Evolutionary conservation across 345 rosid genomes (phyloP).

Genomic region (Trapa bicornis): DNA sequence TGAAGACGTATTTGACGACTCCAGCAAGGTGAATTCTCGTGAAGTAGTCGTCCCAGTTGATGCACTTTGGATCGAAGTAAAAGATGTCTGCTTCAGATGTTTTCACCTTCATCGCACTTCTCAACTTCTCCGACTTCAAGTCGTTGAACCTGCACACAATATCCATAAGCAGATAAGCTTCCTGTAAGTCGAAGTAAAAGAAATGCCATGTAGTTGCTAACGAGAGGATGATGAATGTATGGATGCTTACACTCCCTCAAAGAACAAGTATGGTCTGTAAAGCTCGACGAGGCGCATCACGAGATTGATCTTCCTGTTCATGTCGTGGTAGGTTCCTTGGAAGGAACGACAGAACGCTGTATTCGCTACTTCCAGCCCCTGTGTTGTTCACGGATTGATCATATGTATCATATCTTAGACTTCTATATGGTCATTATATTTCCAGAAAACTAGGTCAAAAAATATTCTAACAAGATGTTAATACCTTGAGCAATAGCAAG

Average conservation of each 20-base stretch:
- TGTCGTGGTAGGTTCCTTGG: constrained; percentile 6
- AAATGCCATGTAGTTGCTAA: too few relatives aligned
- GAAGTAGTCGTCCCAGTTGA: constrained; percentile 40
- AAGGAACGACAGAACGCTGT: constrained; percentile 15
- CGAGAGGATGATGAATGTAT: neutral
- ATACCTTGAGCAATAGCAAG: constrained; percentile 48
- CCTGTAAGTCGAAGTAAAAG: too few relatives aligned
- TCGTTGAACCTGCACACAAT: constrained; percentile 47
- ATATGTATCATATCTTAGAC: too few relatives aligned
- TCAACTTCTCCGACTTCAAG: constrained; percentile 33
- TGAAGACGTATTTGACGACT: too few relatives aligned
- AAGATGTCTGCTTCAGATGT: constrained; percentile 20
- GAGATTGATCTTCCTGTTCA: constrained; percentile 34
- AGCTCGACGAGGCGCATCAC: constrained; percentile 60
- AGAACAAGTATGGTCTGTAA: constrained; percentile 72
- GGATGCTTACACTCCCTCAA: constrained; percentile 19
- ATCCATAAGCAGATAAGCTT: neutral
- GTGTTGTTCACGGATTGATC: neutral
- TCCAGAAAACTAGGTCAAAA: too few relatives aligned
- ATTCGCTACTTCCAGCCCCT: constrained; percentile 27
- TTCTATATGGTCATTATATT: too few relatives aligned
- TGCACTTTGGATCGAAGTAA: constrained; percentile 41
- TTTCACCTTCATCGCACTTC: constrained; percentile 20
- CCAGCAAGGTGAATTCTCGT: too few relatives aligned
- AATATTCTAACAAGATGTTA: neutral